Conservation (phyloP, 495 filamentous ascomycete species). For the Amphirosellinia nigrospora region DNA sequence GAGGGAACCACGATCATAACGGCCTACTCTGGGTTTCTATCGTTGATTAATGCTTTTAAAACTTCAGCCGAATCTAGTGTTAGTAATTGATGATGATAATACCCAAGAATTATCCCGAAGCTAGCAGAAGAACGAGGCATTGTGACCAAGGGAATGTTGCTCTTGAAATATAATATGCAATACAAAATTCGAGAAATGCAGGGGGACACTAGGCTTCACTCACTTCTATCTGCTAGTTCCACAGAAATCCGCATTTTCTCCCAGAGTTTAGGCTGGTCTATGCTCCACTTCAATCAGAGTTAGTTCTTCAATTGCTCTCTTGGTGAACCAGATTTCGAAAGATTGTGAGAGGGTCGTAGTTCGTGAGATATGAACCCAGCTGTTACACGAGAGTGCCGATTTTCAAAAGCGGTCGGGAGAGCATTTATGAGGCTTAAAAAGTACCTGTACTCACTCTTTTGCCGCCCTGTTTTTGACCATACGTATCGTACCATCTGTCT, state of each 20-base stretch:
- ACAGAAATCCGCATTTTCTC: neutral
- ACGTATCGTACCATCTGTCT: slow-evolving; percentile 6
- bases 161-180: neutral
- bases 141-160: neutral
- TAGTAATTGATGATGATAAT: neutral
- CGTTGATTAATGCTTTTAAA: neutral
- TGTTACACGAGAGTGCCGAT: neutral
- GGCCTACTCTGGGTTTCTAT: slow-evolving; percentile 8
- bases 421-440: neutral
- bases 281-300: slow-evolving; percentile 14
- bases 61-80: neutral
- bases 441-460: neutral
- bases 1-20: no score
- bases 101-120: no score
- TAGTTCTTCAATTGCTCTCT: neutral
- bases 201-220: neutral
- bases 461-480: neutral
- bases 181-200: neutral
- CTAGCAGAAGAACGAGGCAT: neutral
- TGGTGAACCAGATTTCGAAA: neutral
- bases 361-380: neutral
- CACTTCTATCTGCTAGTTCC: slow-evolving; percentile 7
- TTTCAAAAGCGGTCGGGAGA: neutral
- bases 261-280: slow-evolving; percentile 5
- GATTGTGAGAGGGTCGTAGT: no score